A percentile compares a stretch with the other conserved stretches of the same genome.
phyloP scores from a whole-genome alignment of 2,329 filamentous ascomycete genomes.

The Podosphaera fusca region DNA sequence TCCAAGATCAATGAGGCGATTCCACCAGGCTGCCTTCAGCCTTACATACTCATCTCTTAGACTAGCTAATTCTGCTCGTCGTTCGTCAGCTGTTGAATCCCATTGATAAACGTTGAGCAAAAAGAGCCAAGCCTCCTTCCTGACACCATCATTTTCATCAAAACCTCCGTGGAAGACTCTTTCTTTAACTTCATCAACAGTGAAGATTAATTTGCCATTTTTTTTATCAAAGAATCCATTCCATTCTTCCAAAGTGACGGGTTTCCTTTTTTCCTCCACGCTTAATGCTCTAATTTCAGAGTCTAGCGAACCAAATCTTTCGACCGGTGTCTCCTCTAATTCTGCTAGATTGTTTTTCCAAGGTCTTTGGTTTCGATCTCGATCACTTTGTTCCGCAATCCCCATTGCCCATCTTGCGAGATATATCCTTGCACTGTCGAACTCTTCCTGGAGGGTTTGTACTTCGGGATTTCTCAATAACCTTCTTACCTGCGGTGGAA shows the following conservation, averaged over 20 bases:
- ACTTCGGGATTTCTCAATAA: constrained; percentile 82
- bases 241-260: constrained; percentile 71
- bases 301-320: constrained; percentile 86
- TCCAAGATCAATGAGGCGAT: constrained; percentile 63
- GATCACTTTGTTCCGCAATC: constrained; percentile 88
- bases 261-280: constrained; percentile 52
- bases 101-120: constrained; percentile 79
- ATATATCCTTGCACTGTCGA: constrained; percentile 86
- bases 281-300: constrained; percentile 49
- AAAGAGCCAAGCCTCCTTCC: constrained; percentile 94
- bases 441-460: constrained; percentile 86
- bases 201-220: constrained; percentile 55
- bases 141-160: constrained; percentile 67
- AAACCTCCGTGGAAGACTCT: constrained; percentile 91
- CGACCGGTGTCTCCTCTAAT: constrained; percentile 82
- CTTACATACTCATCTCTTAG: constrained; percentile 83
- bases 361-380: constrained; percentile 62
- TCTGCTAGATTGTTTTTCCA: constrained; percentile 81
- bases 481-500: constrained; percentile 71
- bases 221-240: constrained; percentile 61
- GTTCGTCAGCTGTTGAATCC: constrained; percentile 72
- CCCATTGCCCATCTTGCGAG: constrained; percentile 96
- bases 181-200: constrained; percentile 83
- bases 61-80: constrained; percentile 61
- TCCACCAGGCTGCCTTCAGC: constrained; percentile 92